Evolutionary conservation across 2,329 filamentous ascomycete species (phyloP).

Genomic region (Hypoxylon sp.): DNA sequence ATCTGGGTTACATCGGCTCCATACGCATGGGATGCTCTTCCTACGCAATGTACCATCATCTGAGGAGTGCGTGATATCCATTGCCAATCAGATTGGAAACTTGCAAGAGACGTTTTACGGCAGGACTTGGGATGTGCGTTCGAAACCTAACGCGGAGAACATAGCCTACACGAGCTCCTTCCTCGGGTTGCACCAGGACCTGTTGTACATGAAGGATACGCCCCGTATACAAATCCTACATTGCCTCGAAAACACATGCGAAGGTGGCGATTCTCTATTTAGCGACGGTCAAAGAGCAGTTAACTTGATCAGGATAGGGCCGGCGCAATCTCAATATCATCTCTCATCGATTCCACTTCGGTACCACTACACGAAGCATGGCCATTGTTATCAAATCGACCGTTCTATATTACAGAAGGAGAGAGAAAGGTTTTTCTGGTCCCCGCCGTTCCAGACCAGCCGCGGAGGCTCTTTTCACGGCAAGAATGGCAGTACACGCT

Average conservation of each 20-base stretch:
- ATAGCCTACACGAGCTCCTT: slow-evolving; percentile 89
- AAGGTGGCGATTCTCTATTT: slow-evolving; percentile 89
- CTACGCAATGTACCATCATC: slow-evolving; percentile 80
- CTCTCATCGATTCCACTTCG: slow-evolving; percentile 65
- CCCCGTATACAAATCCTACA: slow-evolving; percentile 91
- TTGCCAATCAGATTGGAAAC: slow-evolving; percentile 81
- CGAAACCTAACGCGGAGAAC: slow-evolving; percentile 87
- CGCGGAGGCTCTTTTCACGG: slow-evolving; percentile 28
- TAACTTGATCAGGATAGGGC: slow-evolving; percentile 53
- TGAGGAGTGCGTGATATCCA: slow-evolving; percentile 74
- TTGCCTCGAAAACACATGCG: slow-evolving; percentile 84
- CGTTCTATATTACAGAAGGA: slow-evolving; percentile 66
- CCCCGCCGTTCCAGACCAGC: slow-evolving; percentile 82
- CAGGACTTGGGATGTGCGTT: slow-evolving; percentile 88
- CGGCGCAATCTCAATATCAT: slow-evolving; percentile 50
- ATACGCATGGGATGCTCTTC: slow-evolving; percentile 80
- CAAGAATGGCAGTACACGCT: neutral
- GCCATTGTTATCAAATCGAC: slow-evolving; percentile 72
- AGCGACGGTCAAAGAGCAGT: slow-evolving; percentile 79
- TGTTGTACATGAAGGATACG: slow-evolving; percentile 85
- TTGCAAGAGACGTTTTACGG: slow-evolving; percentile 94
- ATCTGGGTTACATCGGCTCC: slow-evolving; percentile 73
- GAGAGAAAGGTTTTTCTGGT: slow-evolving; percentile 71
- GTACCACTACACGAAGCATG: slow-evolving; percentile 74
- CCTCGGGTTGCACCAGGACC: slow-evolving; percentile 92